These are phyloP conservation scores for Candida pseudofarinosa DNA, from an alignment of 805 yeast genomes.

Conservation along the genomic window DNA sequence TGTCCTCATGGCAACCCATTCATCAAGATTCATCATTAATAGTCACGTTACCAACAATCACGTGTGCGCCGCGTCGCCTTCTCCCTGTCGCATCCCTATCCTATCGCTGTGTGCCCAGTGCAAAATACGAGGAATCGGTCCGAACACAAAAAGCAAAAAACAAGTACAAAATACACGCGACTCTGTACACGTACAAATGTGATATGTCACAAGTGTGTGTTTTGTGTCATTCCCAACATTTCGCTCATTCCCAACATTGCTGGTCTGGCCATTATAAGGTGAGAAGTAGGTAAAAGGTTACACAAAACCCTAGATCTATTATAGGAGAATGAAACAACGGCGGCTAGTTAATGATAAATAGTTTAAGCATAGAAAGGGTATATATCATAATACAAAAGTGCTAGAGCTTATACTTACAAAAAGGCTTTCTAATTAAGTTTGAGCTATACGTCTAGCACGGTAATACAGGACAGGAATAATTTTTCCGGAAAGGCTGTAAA, in stretches of 20 bases:
- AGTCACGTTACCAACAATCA: too few species aligned
- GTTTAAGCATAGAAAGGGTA: background rate
- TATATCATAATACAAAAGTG: background rate
- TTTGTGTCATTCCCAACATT: constrained; percentile 1
- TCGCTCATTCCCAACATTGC: constrained; percentile 1
- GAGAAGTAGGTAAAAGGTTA: background rate
- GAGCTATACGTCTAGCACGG: background rate
- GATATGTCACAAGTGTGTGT: background rate
- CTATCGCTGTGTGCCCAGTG: too few species aligned
- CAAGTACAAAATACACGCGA: too few species aligned
- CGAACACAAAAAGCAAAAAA: too few species aligned
- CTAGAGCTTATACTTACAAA: background rate
- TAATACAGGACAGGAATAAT: background rate
- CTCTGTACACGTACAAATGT: too few species aligned
- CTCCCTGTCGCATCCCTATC: too few species aligned
- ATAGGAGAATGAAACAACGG: background rate
- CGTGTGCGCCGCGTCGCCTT: too few species aligned
- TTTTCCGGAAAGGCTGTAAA: background rate
- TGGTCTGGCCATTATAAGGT: background rate
- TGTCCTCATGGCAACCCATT: too few species aligned
- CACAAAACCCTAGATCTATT: background rate
- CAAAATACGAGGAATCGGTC: too few species aligned
- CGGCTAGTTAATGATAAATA: background rate
- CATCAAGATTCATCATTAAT: too few species aligned
- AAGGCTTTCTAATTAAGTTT: too few species aligned